Conservation (phyloP, 1,284 basidiomycete species). For the Sparassis latifolia region DNA sequence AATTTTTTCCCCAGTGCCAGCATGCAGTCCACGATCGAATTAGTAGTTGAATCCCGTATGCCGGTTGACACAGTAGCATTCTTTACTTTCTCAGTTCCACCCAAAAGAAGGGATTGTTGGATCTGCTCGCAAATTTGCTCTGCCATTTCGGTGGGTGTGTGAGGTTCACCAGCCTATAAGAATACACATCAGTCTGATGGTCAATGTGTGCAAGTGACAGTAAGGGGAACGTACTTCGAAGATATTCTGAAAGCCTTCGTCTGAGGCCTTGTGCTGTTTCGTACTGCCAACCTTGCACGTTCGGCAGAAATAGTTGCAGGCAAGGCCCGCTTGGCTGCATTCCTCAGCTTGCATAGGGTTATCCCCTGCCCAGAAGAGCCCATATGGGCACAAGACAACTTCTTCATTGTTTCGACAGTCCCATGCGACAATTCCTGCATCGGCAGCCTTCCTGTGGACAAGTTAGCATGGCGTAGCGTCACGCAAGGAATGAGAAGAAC, state of each 20-base stretch:
- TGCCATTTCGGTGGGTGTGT: background rate
- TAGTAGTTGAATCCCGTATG: background rate
- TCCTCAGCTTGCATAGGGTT: conserved; percentile 31
- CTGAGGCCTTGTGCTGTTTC: background rate
- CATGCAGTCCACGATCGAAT: background rate
- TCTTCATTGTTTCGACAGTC: conserved; percentile 16
- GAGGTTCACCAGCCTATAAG: background rate
- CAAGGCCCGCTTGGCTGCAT: conserved; percentile 24
- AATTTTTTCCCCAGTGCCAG: background rate
- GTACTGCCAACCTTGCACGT: background rate
- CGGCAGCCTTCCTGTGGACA: background rate
- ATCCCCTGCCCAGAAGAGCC: conserved; percentile 21
- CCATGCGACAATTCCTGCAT: conserved; percentile 11
- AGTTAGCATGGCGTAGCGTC: background rate
- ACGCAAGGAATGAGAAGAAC: background rate
- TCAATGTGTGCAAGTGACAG: conserved; percentile 3
- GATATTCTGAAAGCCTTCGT: background rate
- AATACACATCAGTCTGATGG: too few relatives aligned
- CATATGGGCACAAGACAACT: conserved; percentile 18
- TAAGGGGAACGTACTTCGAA: conserved; percentile 6
- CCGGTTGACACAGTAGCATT: background rate
- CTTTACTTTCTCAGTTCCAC: background rate
- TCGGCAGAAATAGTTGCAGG: conserved; percentile 8
- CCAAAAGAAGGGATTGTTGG: background rate
- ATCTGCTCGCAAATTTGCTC: background rate